Conservation (phyloP, 805 yeast species). For the Maudiozyma barnettii region DNA sequence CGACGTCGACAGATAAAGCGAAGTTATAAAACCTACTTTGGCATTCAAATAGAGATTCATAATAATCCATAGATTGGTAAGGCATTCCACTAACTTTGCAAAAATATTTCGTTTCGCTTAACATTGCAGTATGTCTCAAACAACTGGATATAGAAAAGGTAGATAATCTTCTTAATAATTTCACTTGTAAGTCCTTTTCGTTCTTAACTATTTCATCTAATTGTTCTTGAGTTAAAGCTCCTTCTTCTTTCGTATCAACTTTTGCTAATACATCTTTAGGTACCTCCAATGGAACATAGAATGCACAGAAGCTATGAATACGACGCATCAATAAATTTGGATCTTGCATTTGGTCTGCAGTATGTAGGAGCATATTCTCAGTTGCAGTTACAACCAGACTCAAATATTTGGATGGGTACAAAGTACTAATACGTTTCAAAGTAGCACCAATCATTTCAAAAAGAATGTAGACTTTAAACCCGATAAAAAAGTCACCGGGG, state of each 20-base stretch:
- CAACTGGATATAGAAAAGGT: conserved; percentile 42
- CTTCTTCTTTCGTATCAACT: conserved; percentile 11
- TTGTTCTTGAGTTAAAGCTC: conserved; percentile 27
- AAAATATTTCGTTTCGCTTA: conserved; percentile 22
- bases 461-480: conserved; percentile 53
- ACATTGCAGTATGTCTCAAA: conserved; percentile 22
- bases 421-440: conserved; percentile 51
- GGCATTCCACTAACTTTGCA: conserved; percentile 11
- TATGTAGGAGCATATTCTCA: conserved; percentile 40
- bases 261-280: conserved; percentile 28
- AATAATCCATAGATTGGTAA: conserved; percentile 17
- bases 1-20: conserved; percentile 58
- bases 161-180: conserved; percentile 52
- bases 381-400: conserved; percentile 56
- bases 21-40: conserved; percentile 39
- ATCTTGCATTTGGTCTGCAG: conserved; percentile 30
- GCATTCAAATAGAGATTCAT: conserved; percentile 25
- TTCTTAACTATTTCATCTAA: conserved; percentile 38
- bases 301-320: conserved; percentile 53
- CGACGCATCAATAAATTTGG: conserved; percentile 47
- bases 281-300: conserved; percentile 39
- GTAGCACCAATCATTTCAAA: conserved; percentile 55
- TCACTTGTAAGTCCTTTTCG: conserved; percentile 56
- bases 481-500: conserved; percentile 32
- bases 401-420: conserved; percentile 72